Evolutionary conservation across 352 stramenopile genomes (phyloP).

Genomic region (Plasmopara muralis): DNA sequence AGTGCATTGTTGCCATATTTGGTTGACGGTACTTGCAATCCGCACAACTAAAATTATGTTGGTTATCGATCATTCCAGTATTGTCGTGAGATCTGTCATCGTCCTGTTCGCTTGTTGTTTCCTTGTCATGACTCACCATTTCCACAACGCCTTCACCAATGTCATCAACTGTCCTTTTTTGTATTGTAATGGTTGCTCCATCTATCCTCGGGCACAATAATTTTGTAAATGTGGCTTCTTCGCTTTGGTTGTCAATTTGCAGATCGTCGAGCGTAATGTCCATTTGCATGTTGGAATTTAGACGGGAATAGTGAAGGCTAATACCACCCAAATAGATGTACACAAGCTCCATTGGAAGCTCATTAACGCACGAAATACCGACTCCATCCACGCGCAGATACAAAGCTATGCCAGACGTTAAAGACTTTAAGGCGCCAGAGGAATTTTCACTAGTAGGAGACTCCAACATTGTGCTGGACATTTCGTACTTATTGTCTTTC

Average conservation of each 20-base stretch:
- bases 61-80: constrained; percentile 49
- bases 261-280: constrained; percentile 82
- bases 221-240: constrained; percentile 80
- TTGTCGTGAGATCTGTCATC: constrained; percentile 22
- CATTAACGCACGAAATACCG: constrained; percentile 83
- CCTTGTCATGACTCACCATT: constrained; percentile 31
- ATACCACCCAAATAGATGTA: constrained; percentile 84
- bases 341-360: constrained; percentile 78
- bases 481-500: constrained; percentile 68
- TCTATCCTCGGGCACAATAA: constrained; percentile 65
- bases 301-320: constrained; percentile 62
- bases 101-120: constrained; percentile 9
- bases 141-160: constrained; percentile 43
- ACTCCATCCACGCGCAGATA: constrained; percentile 72
- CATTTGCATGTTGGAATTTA: constrained; percentile 80
- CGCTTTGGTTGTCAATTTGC: constrained; percentile 83
- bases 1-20: constrained; percentile 78
- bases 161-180: constrained; percentile 37
- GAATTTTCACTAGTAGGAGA: constrained; percentile 76
- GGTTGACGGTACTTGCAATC: constrained; percentile 79
- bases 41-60: constrained; percentile 74
- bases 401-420: constrained; percentile 60
- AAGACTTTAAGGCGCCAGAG: constrained; percentile 56
- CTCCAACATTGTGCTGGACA: constrained; percentile 63
- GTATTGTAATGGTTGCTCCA: constrained; percentile 12